Conservation (phyloP, 2,329 filamentous ascomycete species). For the Pestalotiopsis sp. region DNA sequence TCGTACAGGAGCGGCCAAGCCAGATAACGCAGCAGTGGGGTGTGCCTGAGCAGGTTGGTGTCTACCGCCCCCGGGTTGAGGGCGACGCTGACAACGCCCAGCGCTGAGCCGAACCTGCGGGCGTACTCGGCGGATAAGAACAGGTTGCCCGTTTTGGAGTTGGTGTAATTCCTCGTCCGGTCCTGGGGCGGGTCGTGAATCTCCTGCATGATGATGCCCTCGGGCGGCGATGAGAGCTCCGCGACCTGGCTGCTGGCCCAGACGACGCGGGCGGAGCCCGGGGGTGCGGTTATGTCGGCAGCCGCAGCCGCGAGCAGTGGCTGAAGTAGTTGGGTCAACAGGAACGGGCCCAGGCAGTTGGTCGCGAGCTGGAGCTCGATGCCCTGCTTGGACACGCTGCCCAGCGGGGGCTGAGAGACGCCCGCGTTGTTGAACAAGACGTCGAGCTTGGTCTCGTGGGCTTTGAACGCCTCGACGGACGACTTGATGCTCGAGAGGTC, state of each 20-base stretch:
- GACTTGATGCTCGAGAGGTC: slow-evolving; percentile 29
- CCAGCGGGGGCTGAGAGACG: slow-evolving; percentile 32
- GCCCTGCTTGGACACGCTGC: slow-evolving; percentile 31
- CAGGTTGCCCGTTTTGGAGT: not conserved
- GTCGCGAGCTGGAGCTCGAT: slow-evolving; percentile 27
- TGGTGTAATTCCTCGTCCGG: not conserved
- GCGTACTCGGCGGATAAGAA: not conserved
- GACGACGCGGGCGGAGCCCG: not conserved
- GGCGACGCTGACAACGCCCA: not conserved
- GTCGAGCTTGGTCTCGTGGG: slow-evolving; percentile 28
- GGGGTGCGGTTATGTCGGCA: not conserved
- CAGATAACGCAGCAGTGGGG: not conserved
- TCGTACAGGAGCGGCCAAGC: not conserved
- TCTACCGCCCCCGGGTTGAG: not conserved
- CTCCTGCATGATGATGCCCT: not conserved
- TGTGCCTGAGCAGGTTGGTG: not conserved
- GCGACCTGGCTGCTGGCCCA: not conserved
- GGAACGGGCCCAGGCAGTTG: slow-evolving; percentile 24
- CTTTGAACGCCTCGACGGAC: slow-evolving; percentile 23
- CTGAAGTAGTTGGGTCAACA: slow-evolving; percentile 24
- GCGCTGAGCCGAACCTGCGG: not conserved
- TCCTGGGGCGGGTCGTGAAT: not conserved
- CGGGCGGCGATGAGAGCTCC: not conserved
- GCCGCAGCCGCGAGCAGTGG: slow-evolving; percentile 17
- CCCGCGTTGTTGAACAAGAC: slow-evolving; percentile 40